These are phyloP conservation scores for Funneliformis mosseae DNA, from an alignment of 192 early-diverging fungal species.

Conservation along the genomic window DNA sequence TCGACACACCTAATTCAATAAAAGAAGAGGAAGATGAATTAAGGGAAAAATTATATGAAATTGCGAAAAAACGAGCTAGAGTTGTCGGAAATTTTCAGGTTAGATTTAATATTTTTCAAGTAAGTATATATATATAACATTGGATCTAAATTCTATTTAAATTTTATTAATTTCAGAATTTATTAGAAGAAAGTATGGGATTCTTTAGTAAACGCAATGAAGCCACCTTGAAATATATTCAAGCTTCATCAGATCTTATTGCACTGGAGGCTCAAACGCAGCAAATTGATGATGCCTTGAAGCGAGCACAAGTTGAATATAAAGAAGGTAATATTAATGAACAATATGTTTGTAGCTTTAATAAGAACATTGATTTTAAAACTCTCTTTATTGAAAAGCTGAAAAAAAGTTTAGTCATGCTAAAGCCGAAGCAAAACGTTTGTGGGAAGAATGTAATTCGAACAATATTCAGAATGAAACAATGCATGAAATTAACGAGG, in stretches of 20 bases:
- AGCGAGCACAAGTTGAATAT: conserved; percentile 40
- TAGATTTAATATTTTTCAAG: not conserved
- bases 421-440: conserved; percentile 46
- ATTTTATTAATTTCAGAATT: conserved; percentile 10
- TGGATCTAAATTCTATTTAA: not conserved
- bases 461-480: conserved; percentile 59
- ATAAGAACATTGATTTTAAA: not conserved
- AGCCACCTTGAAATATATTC: conserved; percentile 39
- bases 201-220: conserved; percentile 37
- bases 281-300: conserved; percentile 46
- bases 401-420: conserved; percentile 46
- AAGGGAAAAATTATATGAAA: conserved; percentile 16
- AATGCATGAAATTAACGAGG: conserved; percentile 53
- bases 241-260: conserved; percentile 36
- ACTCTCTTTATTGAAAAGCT: conserved; percentile 33
- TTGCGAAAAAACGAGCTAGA: conserved; percentile 26
- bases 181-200: conserved; percentile 34
- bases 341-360: not conserved
- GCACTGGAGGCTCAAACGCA: conserved; percentile 33
- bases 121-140: conserved; percentile 28
- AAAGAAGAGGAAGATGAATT: conserved; percentile 36
- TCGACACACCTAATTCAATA: not conserved
- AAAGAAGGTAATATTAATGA: conserved; percentile 35
- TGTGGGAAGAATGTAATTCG: conserved; percentile 56
- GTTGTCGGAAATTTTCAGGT: conserved; percentile 40